Base-by-base conservation (phyloP, 495 filamentous ascomycete species). In the Haplographium delicatum region DNA sequence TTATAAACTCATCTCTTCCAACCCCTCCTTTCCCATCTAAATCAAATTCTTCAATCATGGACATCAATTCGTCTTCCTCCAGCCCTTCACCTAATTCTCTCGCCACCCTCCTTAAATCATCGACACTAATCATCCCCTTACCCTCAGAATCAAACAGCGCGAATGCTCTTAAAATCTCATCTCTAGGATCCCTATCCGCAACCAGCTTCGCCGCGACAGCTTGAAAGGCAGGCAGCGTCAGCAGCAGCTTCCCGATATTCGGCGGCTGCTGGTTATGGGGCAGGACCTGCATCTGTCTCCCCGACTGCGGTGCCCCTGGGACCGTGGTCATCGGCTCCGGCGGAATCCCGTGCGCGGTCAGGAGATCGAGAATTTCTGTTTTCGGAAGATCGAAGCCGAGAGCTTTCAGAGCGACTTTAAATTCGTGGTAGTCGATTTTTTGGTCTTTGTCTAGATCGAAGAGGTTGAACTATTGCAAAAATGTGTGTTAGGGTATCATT, bases 1-100 rank as follows among this genome's bases (percentile, higher is more conserved):
- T 75, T 51, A 96, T 75, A 74, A 97, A 97, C 66, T 93, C 91
- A 52, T 96, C 91, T 60, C 83, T 73, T 55, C 82, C 87, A 49
- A 97, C 93, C 56, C 83, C 89, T 5, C 89, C 89, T 57, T 94
- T 91, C 0, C 88, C 90, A 64, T 91, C 86, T 50, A 96, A 71
- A 73, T 98, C 93, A 76, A 98, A 98, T 72, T 98, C 93, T 68
- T 96, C 90, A 71, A 98, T 88, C 93, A 98, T 98, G 62, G 91
- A 89, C 52, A 76, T 72, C 35, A 98, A 68, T 68, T 98, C 91
- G 56, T 94, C 88, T 61, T 98, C 91, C 61, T 94, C 89, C 31
- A 98, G 71, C 35, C 81, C 84, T 68, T 98, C 91, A 1, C 91
- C 91, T 19, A 98, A 67, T 68, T 96, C 93, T 58, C 89, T 77